These are phyloP conservation scores for Triglochin maritima DNA, from an alignment of 106 monocot genomes.

Conservation along the genomic window DNA sequence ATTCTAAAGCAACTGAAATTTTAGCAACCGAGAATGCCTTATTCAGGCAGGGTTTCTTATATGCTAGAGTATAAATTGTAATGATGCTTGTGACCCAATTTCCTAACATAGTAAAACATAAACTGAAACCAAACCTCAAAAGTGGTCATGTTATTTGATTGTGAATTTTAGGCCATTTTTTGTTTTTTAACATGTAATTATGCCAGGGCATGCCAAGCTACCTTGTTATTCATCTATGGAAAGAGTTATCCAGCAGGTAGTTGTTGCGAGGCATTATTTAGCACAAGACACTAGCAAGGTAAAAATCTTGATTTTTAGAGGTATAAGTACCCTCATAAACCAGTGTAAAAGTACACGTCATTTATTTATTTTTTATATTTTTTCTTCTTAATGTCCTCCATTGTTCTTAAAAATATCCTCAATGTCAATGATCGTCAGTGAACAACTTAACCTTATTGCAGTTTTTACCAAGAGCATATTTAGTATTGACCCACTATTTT, in stretches of 20 bases:
- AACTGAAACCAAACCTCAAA: no score
- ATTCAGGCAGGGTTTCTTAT: no score
- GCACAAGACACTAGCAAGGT: slow-evolving; percentile 81
- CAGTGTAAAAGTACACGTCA: not conserved
- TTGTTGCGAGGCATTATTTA: slow-evolving; percentile 56
- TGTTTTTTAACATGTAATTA: slow-evolving; percentile 5
- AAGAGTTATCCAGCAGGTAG: slow-evolving; percentile 69
- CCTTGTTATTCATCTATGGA: slow-evolving; percentile 85
- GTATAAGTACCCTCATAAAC: not conserved
- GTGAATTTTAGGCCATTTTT: not conserved
- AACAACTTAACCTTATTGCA: not conserved
- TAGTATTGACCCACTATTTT: not conserved
- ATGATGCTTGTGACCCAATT: not conserved
- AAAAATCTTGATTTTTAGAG: not conserved
- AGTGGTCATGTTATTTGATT: not conserved
- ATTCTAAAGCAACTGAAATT: no score
- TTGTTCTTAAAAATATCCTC: not conserved
- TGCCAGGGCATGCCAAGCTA: slow-evolving; percentile 63
- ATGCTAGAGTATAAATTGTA: not conserved
- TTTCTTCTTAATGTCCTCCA: not conserved
- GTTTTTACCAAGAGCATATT: not conserved
- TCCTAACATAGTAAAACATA: not conserved
- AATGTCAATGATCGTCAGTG: not conserved
- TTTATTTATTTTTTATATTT: not conserved
- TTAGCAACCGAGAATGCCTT: no score